A percentile compares a stretch with the other conserved stretches of the same genome.
These are phyloP conservation scores for Creolimax fragrantissima DNA, from an alignment of 78 protist genomes.

Conservation along the genomic window DNA sequence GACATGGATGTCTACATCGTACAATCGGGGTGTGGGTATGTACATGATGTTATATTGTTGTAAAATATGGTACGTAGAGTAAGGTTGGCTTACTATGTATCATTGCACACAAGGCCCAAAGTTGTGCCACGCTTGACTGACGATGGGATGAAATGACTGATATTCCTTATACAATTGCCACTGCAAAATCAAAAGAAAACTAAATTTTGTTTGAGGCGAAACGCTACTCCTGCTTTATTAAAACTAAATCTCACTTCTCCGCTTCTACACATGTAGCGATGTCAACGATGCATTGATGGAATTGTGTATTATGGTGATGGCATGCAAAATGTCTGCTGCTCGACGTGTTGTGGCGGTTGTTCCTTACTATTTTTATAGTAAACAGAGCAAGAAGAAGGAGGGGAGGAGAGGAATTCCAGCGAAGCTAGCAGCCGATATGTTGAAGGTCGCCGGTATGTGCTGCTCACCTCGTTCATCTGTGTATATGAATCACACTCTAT, in stretches of 20 bases:
- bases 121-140: too few species aligned
- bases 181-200: too few species aligned
- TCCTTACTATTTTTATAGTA: conserved; percentile 69
- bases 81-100: too few species aligned
- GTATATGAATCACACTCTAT: too few species aligned
- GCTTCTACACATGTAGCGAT: neutral
- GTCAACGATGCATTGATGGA: conserved; percentile 76
- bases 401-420: conserved; percentile 78
- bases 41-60: neutral
- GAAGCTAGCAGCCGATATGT: conserved; percentile 43
- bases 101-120: too few species aligned
- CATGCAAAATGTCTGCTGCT: conserved; percentile 57
- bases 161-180: too few species aligned
- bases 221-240: too few species aligned
- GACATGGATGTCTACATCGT: conserved; percentile 12
- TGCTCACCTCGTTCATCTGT: neutral
- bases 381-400: conserved; percentile 65
- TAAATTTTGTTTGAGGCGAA: too few species aligned
- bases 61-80: too few species aligned
- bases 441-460: conserved; percentile 29
- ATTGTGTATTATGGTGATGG: conserved; percentile 43
- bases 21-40: conserved; percentile 24
- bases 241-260: too few species aligned
- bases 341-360: conserved; percentile 61
- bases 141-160: too few species aligned